Conservation (phyloP, 73 alveolate genomes). For the Symbiodinium pilosum region DNA sequence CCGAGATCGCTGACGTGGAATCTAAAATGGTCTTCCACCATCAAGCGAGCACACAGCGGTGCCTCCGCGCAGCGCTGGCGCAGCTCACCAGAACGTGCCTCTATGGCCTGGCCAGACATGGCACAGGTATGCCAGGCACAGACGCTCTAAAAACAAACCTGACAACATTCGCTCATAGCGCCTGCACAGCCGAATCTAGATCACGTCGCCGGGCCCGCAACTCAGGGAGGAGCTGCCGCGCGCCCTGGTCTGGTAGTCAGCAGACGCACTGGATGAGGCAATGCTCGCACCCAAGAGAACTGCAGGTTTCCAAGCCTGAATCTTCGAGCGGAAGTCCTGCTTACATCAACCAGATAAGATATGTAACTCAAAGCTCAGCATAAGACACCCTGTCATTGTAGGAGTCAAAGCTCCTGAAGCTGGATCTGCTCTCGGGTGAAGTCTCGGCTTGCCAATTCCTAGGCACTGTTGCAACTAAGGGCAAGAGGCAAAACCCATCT, state of each 20-base stretch:
- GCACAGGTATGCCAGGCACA: too few species aligned
- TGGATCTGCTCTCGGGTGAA: neutral
- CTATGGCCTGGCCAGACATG: constrained; percentile 32
- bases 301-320: neutral
- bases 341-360: neutral
- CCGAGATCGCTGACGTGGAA: too few species aligned
- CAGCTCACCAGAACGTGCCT: constrained; percentile 16
- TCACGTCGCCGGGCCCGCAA: constrained; percentile 39
- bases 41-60: too few species aligned
- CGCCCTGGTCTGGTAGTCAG: constrained; percentile 32
- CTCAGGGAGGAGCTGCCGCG: constrained; percentile 76
- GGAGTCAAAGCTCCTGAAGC: neutral
- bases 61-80: constrained; percentile 79
- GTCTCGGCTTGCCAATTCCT: neutral
- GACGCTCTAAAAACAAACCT: too few species aligned
- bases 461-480: neutral
- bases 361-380: too few species aligned
- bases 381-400: too few species aligned
- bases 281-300: neutral
- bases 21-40: too few species aligned
- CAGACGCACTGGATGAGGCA: neutral
- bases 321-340: neutral
- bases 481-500: too few species aligned
- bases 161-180: too few species aligned
- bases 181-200: constrained; percentile 43